Evolutionary conservation across 148 eudicot species (phyloP), one percentile per base, ranked within the genome.

Genomic region (Rhododendron henanense): DNA sequence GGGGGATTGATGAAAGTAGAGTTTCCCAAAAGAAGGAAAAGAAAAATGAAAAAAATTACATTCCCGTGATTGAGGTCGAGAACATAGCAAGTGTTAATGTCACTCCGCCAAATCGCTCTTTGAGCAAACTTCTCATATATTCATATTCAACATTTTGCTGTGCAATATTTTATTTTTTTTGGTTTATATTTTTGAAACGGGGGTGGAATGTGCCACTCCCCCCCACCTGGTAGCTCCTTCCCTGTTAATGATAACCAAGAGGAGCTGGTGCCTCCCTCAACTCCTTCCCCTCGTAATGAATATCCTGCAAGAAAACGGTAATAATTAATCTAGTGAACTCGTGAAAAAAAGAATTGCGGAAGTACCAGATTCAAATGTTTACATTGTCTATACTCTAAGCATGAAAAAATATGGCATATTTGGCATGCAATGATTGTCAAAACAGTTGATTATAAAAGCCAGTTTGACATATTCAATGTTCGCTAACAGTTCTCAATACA

Each of bases 251-350:
- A 80, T 95, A 95, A 63, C 94, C 97, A 65, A 93, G 47, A 23
- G 97, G 98, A 87, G 98, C 97, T 74, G 97, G 93, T 75, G 96
- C 91, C 39, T 95, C 93, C 83, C 89, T 90, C 88, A 95, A 87
- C 79, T 91, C 86, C 92, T 88, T 93, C 53, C 98, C 98, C 87
- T 93, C 90, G 85, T 53, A 93, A 79, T 93, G 94, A 76, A 95
- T 89, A 88, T 95, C 98, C 98, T 95, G 97, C 88, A 88, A 69
- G 15, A 47, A 47, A 81, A 80, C 21, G 53, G 87, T 59, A 92
- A 81, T 91, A 76, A 31, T 55, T 92, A 76, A 31, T 55, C 59
- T 4, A 55, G 59, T 16, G 59, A 41, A 53, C 76, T 28, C 44
- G n/a, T 10, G 18, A 25, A 6, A 37, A 15, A 4, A 59, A 9